Evolutionary conservation across 768 basidiomycete species (phyloP), one percentile per base, ranked within the genome.

Genomic region (Pholiota microspora): DNA sequence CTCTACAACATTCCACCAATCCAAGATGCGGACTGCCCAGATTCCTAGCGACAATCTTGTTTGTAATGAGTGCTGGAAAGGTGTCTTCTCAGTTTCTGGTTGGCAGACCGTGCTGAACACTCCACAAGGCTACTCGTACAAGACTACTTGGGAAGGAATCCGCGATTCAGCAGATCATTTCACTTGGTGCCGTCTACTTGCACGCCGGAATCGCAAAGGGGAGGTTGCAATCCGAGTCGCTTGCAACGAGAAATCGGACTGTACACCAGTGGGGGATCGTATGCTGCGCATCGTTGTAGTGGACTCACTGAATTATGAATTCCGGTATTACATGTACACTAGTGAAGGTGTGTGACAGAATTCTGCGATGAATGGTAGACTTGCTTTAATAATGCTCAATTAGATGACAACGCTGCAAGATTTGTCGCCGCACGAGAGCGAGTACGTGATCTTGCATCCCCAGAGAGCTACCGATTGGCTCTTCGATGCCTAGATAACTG

Each of bases 151-250:
- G 51, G 36, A 53, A 28, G 45, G 10, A 6, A 48, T 49, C 16
- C 45, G 40, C 18, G 38, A 51, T 10, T 36, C 46, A 44, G 8
- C 29, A 0, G 45, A 40, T 13, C 46, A 47, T 7, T 57, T 51
- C 25, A 47, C 36, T 18, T 57, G 56, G 56, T 57, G 56, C 31
- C 47, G 49, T 15, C 44, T 57, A 24, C 32, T 57, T 9, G n/a
- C 21, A 3, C 53, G 45, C 38, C n/a, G 3, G 16, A 28, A 47
- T 24, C 38, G 31, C 6, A 44, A 57, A 45, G 7, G 40, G 25
- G 24, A 45, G 35, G 13, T 50, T 31, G 29, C 38, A 45, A 40
- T 36, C 50, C 24, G 42, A 44, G 32, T 31, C 21, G 3, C 36
- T 10, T 18, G 36, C 16, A 7, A 38, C 15, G 36, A 38, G 9